Conservation (phyloP, 768 basidiomycete species). For the Kwoniella shandongensis region DNA sequence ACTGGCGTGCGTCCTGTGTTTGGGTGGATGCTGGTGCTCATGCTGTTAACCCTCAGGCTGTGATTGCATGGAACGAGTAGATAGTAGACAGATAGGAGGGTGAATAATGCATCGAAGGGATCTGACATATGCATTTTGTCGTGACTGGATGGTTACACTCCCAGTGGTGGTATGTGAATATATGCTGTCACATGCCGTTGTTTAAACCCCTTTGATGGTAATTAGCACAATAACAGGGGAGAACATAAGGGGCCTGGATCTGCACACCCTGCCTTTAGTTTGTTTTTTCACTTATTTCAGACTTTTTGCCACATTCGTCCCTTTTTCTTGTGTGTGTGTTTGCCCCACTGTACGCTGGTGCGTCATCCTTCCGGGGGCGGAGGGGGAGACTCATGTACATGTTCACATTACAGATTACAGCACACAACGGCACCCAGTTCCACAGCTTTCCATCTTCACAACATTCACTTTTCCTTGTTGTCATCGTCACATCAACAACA, state of each 20-base stretch:
- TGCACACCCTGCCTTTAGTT: no score
- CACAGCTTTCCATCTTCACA: not conserved
- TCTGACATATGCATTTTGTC: not conserved
- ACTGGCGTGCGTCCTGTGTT: not conserved
- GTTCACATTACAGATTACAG: conserved; percentile 2
- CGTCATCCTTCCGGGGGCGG: no score
- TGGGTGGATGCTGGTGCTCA: not conserved
- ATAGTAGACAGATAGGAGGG: not conserved
- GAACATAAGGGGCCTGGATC: no score
- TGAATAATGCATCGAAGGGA: no score
- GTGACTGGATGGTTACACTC: no score
- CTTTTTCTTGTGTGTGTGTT: not conserved
- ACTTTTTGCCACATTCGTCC: conserved; percentile 1
- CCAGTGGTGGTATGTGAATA: no score
- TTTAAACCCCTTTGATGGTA: no score
- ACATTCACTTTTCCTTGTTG: conserved; percentile 7
- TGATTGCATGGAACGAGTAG: conserved; percentile 54
- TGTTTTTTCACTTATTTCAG: no score
- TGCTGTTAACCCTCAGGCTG: conserved; percentile 30
- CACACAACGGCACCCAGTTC: conserved; percentile 1
- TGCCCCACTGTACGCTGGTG: not conserved
- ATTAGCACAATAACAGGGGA: no score
- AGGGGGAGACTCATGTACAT: conserved; percentile 3
- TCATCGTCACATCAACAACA: no score
- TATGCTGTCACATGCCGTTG: no score